These are phyloP conservation scores for Leucocoprinus birnbaumii DNA, from an alignment of 768 basidiomycete species.

Conservation along the genomic window DNA sequence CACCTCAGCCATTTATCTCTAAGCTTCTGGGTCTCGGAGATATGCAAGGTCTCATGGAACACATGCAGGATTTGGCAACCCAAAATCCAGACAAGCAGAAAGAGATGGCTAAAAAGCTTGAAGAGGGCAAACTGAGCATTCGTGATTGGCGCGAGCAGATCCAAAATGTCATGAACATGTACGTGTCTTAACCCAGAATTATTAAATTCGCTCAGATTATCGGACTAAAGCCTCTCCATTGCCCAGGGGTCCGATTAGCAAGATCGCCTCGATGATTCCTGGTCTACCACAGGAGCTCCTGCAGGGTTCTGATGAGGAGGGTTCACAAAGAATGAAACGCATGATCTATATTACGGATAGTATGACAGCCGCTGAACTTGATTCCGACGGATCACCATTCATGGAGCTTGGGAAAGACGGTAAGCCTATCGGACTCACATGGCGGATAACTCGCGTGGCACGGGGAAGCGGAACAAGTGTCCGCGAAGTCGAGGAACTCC, in stretches of 20 bases:
- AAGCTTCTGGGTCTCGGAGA: conserved; percentile 96
- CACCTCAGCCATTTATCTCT: conserved; percentile 95
- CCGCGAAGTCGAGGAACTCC: conserved; percentile 94
- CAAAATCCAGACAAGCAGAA: conserved; percentile 97
- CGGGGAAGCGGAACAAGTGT: conserved; percentile 93
- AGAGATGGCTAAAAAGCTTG: conserved; percentile 96
- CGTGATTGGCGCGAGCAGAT: conserved; percentile 98
- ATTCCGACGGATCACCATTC: conserved; percentile 92
- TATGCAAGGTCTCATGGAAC: conserved; percentile 95
- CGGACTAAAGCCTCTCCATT: background rate
- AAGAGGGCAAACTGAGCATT: conserved; percentile 95
- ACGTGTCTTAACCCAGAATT: conserved; percentile 22
- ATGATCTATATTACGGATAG: conserved; percentile 99
- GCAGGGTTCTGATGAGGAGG: conserved; percentile 93
- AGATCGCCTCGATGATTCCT: conserved; percentile 99
- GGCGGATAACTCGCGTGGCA: conserved; percentile 88
- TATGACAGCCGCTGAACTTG: conserved; percentile 91
- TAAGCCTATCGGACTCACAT: conserved; percentile 83
- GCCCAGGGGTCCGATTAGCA: conserved; percentile 95
- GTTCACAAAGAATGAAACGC: conserved; percentile 85
- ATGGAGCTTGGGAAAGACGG: conserved; percentile 83
- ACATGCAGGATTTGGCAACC: conserved; percentile 94
- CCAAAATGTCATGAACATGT: conserved; percentile 98
- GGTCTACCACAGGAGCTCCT: conserved; percentile 91
- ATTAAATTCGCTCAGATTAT: background rate